These are phyloP conservation scores for Aspergillus sp. DNA, from an alignment of 2,329 filamentous ascomycete genomes.

Conservation along the genomic window DNA sequence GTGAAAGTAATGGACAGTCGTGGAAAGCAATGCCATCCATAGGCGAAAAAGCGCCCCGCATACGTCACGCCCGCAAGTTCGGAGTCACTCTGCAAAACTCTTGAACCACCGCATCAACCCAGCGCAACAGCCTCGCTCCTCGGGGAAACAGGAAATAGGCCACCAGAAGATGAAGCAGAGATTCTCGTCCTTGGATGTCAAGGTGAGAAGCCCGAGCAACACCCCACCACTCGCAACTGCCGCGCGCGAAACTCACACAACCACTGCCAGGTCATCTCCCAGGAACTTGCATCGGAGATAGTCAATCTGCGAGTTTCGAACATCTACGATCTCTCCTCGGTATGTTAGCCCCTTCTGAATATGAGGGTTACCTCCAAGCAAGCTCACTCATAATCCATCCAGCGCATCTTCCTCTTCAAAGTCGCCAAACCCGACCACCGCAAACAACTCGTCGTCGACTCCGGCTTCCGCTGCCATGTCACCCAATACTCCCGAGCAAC, in stretches of 20 bases:
- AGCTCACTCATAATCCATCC: slow-evolving; percentile 8
- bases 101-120: slow-evolving; percentile 12
- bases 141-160: slow-evolving; percentile 15
- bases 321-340: slow-evolving; percentile 90
- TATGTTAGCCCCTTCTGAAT: slow-evolving; percentile 32
- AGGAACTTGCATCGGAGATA: slow-evolving; percentile 80
- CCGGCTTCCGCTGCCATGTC: slow-evolving; percentile 92
- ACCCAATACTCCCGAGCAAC: slow-evolving; percentile 88
- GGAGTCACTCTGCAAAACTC: slow-evolving; percentile 14
- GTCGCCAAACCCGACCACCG: slow-evolving; percentile 87
- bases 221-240: background rate
- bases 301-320: slow-evolving; percentile 82
- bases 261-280: slow-evolving; percentile 75
- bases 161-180: slow-evolving; percentile 56
- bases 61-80: slow-evolving; percentile 35
- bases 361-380: background rate
- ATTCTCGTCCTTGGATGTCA: slow-evolving; percentile 60
- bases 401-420: slow-evolving; percentile 91
- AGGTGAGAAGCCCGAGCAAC: slow-evolving; percentile 41
- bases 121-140: slow-evolving; percentile 7
- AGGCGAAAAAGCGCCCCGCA: slow-evolving; percentile 34
- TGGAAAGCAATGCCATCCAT: slow-evolving; percentile 12
- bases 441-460: slow-evolving; percentile 89
- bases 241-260: slow-evolving; percentile 6
- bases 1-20: slow-evolving; percentile 6